These are phyloP conservation scores for Castanea mollissima DNA, from an alignment of 306 rosid species.

Conservation along the genomic window DNA sequence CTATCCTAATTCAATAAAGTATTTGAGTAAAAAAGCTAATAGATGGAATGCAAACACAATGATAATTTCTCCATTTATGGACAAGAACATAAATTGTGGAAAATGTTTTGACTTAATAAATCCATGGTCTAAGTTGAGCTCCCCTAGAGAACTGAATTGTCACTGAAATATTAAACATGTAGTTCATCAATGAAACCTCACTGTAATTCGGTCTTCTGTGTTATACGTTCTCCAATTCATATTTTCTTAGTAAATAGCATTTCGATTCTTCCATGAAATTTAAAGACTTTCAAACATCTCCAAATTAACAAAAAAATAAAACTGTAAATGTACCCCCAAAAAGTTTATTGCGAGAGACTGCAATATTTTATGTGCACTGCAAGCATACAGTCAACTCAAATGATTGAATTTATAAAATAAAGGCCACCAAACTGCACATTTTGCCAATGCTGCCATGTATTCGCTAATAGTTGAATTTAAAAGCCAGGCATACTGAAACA, in stretches of 20 bases:
- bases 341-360: background rate
- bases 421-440: background rate
- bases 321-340: background rate
- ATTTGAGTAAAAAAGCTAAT: background rate
- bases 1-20: background rate
- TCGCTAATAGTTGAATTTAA: conserved; percentile 14
- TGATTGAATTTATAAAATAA: background rate
- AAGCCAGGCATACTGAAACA: conserved; percentile 24
- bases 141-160: background rate
- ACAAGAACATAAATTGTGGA: background rate
- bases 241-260: background rate
- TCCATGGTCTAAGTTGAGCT: background rate
- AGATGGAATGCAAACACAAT: background rate
- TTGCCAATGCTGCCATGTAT: conserved; percentile 26
- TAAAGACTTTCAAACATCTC: background rate
- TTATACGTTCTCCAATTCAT: background rate
- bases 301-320: background rate
- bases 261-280: background rate
- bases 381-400: background rate
- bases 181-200: background rate
- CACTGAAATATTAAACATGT: background rate
- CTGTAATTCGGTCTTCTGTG: background rate
- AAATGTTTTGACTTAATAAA: background rate
- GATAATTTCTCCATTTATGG: background rate
- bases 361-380: background rate